Evolutionary conservation across 1,284 basidiomycete species (phyloP).

Genomic region (Cutaneotrichosporon curvatum): DNA sequence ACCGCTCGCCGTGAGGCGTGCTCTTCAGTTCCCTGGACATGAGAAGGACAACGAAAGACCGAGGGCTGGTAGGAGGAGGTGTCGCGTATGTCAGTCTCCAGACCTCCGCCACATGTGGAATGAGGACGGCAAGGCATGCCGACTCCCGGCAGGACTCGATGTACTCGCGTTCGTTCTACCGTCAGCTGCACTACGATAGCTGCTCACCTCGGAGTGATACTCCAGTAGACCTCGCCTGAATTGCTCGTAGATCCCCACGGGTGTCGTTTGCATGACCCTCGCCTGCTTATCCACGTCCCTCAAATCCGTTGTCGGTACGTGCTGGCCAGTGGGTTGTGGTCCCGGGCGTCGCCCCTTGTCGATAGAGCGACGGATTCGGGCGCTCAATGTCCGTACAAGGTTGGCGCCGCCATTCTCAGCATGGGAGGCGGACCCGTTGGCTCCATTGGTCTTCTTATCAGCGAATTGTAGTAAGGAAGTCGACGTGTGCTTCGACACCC

Average conservation of each 20-base stretch:
- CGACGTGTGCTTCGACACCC: constrained; percentile 12
- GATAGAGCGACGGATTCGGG: background rate
- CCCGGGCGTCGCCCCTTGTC: background rate
- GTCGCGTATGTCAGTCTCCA: constrained; percentile 44
- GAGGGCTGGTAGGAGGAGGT: constrained; percentile 40
- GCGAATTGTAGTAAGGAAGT: background rate
- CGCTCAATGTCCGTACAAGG: background rate
- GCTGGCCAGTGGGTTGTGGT: background rate
- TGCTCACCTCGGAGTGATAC: constrained; percentile 18
- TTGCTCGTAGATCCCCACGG: constrained; percentile 34
- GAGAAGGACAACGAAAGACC: constrained; percentile 42
- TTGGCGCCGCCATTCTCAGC: background rate
- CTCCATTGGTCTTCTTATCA: background rate
- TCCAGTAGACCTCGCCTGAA: constrained; percentile 40
- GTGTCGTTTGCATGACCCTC: constrained; percentile 22
- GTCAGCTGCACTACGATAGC: background rate
- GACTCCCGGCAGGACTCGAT: constrained; percentile 41
- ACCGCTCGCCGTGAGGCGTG: constrained; percentile 26
- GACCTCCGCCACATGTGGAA: constrained; percentile 40
- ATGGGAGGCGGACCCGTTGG: background rate
- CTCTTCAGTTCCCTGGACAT: constrained; percentile 29
- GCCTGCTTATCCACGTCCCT: constrained; percentile 24
- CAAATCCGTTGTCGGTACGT: constrained; percentile 10
- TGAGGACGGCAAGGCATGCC: constrained; percentile 37
- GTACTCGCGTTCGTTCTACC: constrained; percentile 28